These are phyloP conservation scores for Globisporangium canariense DNA, from an alignment of 352 stramenopile species.

Conservation along the genomic window DNA sequence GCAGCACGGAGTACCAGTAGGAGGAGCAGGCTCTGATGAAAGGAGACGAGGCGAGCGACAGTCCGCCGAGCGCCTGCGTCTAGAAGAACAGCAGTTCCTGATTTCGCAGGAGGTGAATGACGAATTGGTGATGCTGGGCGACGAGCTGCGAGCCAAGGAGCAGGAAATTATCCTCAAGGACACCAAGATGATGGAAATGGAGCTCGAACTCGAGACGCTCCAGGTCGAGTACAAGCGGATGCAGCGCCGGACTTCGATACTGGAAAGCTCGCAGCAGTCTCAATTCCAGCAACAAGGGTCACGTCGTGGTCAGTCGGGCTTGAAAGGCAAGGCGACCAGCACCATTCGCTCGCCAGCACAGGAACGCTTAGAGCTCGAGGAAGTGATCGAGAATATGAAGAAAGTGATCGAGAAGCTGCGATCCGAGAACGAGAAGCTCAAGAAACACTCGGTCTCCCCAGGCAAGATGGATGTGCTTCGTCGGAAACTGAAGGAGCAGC, in stretches of 20 bases:
- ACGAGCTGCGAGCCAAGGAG: conserved; percentile 52
- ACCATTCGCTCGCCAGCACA: conserved; percentile 20
- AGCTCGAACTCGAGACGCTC: conserved; percentile 70
- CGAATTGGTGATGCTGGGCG: conserved; percentile 35
- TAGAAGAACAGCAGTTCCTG: conserved; percentile 52
- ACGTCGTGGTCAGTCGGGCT: neutral
- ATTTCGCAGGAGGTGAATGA: conserved; percentile 40
- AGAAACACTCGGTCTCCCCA: conserved; percentile 34
- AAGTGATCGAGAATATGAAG: conserved; percentile 82
- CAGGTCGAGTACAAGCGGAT: conserved; percentile 55
- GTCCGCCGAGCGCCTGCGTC: conserved; percentile 22
- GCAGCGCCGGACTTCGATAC: conserved; percentile 29
- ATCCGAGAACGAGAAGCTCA: conserved; percentile 63
- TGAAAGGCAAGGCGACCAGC: neutral
- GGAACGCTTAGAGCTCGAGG: conserved; percentile 62
- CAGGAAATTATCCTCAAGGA: conserved; percentile 53
- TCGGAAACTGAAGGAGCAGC: conserved; percentile 44
- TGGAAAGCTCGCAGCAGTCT: conserved; percentile 16
- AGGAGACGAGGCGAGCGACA: conserved; percentile 12
- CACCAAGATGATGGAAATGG: conserved; percentile 57
- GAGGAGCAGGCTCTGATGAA: neutral
- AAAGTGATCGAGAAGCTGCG: conserved; percentile 78
- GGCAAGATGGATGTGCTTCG: conserved; percentile 42
- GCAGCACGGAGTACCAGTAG: conserved; percentile 23
- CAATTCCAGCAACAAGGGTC: conserved; percentile 1